phyloP scores from a whole-genome alignment of 2,329 filamentous ascomycete species.

The Aureobasidium sp. region DNA sequence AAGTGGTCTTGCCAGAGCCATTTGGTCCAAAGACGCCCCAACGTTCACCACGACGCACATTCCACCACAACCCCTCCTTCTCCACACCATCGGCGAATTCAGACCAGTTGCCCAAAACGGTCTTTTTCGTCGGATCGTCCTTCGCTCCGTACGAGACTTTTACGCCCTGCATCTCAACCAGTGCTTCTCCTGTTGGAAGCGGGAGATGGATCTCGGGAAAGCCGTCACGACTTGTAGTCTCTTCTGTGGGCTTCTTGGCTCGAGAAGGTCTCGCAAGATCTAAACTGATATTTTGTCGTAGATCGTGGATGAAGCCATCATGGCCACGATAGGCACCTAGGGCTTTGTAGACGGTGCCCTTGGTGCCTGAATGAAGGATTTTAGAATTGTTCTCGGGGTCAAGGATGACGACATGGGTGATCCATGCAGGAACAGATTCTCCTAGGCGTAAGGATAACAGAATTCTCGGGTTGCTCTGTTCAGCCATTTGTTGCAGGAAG shows the following conservation, averaged over 20 bases:
- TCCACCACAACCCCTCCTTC: conserved; percentile 64
- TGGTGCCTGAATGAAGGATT: neutral
- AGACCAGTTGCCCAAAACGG: conserved; percentile 71
- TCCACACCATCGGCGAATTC: neutral
- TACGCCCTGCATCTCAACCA: conserved; percentile 84
- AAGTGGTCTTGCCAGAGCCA: conserved; percentile 88
- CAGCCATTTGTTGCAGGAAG: conserved; percentile 60
- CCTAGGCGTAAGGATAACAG: conserved; percentile 74
- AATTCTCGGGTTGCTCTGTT: conserved; percentile 58
- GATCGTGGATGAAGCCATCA: neutral
- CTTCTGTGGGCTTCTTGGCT: neutral
- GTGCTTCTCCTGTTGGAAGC: conserved; percentile 48
- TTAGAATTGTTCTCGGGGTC: neutral
- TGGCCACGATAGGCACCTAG: neutral
- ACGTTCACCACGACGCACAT: conserved; percentile 69
- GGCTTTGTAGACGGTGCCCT: neutral
- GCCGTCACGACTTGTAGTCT: conserved; percentile 21
- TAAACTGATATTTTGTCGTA: neutral
- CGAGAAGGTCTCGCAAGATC: neutral
- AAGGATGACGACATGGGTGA: conserved; percentile 61
- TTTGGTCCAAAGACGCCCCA: conserved; percentile 94
- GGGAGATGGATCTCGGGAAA: conserved; percentile 19
- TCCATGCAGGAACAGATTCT: conserved; percentile 81
- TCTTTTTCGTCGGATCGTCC: conserved; percentile 34
- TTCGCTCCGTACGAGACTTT: conserved; percentile 65